Evolutionary conservation across 208 protist species (phyloP).

Genomic region (Wallacemonas sp.): DNA sequence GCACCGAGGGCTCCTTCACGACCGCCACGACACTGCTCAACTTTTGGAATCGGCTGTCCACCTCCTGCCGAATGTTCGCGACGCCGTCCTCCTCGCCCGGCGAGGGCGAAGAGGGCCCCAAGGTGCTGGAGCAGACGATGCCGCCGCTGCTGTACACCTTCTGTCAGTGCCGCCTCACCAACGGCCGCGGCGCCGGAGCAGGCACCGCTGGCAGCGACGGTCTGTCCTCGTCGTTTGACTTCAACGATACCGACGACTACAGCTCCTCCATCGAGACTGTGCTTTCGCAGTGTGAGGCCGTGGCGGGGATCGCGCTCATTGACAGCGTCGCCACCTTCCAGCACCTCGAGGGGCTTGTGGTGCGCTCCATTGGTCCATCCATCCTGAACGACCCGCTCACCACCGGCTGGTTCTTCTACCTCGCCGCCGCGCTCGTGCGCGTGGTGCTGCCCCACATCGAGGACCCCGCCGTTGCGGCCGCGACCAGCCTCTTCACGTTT

Average conservation of each 20-base stretch:
- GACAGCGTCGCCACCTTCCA: conserved; percentile 46
- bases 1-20: conserved; percentile 66
- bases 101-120: conserved; percentile 27
- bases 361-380: conserved; percentile 44
- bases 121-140: conserved; percentile 58
- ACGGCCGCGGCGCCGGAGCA: conserved; percentile 5
- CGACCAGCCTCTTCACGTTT: conserved; percentile 65
- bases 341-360: conserved; percentile 52
- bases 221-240: conserved; percentile 15
- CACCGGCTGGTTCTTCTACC: conserved; percentile 82
- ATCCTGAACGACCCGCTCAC: conserved; percentile 59
- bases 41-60: conserved; percentile 72
- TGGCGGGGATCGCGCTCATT: conserved; percentile 50
- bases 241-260: conserved; percentile 41
- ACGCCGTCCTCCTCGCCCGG: conserved; percentile 18
- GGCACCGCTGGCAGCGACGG: background rate
- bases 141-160: conserved; percentile 48
- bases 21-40: conserved; percentile 63
- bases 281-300: conserved; percentile 51
- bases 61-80: conserved; percentile 60
- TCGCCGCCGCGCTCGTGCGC: conserved; percentile 56
- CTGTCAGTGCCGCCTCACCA: conserved; percentile 50
- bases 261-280: conserved; percentile 56
- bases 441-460: conserved; percentile 57
- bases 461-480: conserved; percentile 36